Percentiles rank a stretch among this genome's conserved stretches.
Evolutionary conservation across 2,329 filamentous ascomycete species (phyloP).

Genomic region (Colletotrichum spinosum): DNA sequence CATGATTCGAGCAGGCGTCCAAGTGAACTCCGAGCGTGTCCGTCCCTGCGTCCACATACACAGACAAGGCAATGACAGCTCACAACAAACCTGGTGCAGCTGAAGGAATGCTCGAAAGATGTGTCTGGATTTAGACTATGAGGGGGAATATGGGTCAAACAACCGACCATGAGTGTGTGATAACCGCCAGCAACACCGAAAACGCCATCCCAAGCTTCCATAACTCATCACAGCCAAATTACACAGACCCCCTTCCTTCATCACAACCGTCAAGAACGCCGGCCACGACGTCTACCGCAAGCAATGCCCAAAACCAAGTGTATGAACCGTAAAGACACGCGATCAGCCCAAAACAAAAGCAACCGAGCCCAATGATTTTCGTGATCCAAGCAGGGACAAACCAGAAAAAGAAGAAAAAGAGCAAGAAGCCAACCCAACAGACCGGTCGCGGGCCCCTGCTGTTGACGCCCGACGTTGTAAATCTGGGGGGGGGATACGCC

Average conservation of each 20-base stretch:
- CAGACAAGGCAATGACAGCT: no score
- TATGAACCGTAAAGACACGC: not conserved
- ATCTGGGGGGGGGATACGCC: conserved; percentile 12
- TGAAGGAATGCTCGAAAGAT: conserved; percentile 11
- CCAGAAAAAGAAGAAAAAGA: not conserved
- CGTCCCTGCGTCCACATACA: no score
- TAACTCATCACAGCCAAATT: conserved; percentile 5
- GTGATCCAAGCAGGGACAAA: not conserved
- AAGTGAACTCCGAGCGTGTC: no score
- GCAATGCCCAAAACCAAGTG: conserved; percentile 5
- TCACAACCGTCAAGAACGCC: conserved; percentile 22
- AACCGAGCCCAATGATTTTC: not conserved
- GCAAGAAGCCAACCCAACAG: not conserved
- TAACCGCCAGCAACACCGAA: not conserved
- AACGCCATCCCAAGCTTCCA: conserved; percentile 17
- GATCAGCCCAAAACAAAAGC: conserved; percentile 11
- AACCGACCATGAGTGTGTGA: no score
- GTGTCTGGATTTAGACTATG: conserved; percentile 12
- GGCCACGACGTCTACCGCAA: conserved; percentile 13
- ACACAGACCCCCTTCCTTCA: conserved; percentile 4
- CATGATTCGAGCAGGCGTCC: not conserved
- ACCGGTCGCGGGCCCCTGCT: not conserved
- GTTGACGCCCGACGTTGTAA: conserved; percentile 25
- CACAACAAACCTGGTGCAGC: no score
- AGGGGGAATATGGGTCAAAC: conserved; percentile 10